Evolutionary conservation across 2,329 filamentous ascomycete species (phyloP), one percentile per base, ranked within the genome.

Genomic region (Dryadomyces quercus-mongolicae): DNA sequence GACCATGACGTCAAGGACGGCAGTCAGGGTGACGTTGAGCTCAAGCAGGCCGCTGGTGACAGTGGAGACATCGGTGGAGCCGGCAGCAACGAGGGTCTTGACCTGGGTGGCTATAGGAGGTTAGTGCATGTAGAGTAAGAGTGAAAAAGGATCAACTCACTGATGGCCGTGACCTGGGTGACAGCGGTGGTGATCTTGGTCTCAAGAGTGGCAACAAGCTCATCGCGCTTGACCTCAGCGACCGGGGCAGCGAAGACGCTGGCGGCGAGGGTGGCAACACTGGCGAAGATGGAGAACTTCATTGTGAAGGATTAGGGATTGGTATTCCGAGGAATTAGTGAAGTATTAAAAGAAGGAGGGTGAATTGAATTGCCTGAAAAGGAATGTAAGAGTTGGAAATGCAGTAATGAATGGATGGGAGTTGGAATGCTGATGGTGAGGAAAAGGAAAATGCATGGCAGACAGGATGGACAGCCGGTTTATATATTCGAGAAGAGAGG

Each of bases 201-300:
- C n/a, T 20, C 42, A 13, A 42, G n/a, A 20, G 5, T 18, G 38
- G 12, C n/a, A 38, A n/a, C 16, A 13, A 18, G 16, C 12, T 13
- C 43, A 13, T 34, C 16, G 13, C 43, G 18, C 34, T 48, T 13
- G 42, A n/a, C 18, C 18, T n/a, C 42, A n/a, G 10, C 42, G 42
- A 18, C 40, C 40, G 25, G 10, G 15, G 16, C 45, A 52, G 56
- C 56, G 9, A 55, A 48, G 47, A 31, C 53, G 53, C 56, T 54
- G 5, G 51, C 20, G 16, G 43, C 47, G 34, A 59, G 40, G 40
- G 34, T 16, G 21, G 56, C 52, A 34, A 52, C 42, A 34, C 44
- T 16, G 49, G 51, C 46, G 34, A 59, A 20, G 34, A 48, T 18
- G 18, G 58, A 58, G 56, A 59, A 59, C 54, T 55, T 55, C 57